Percentiles rank a stretch among this genome's conserved stretches.
phyloP scores from a whole-genome alignment of 2,329 filamentous ascomycete genomes.

The Raffaelea ambrosiae region DNA sequence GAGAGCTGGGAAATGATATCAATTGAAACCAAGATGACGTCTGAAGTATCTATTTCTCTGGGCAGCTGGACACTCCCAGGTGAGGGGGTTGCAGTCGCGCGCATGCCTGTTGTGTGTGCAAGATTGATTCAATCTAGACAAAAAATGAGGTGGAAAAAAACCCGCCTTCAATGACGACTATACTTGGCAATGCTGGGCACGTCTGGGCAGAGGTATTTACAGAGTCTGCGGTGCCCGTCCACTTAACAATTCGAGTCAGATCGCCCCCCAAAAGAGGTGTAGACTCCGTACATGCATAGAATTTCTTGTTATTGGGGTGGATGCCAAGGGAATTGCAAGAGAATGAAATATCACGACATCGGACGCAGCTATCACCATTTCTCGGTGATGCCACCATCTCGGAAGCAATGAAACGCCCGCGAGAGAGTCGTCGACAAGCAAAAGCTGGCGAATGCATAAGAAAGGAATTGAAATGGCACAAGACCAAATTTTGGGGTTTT shows the following conservation, averaged over 20 bases:
- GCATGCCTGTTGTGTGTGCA: not conserved
- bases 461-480: no score
- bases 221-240: no score
- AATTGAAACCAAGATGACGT: not conserved
- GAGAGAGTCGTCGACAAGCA: no score
- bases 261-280: not conserved
- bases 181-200: not conserved
- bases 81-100: not conserved
- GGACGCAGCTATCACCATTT: not conserved
- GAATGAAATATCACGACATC: not conserved
- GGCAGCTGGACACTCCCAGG: not conserved
- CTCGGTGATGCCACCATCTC: slow-evolving; percentile 17
- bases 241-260: not conserved
- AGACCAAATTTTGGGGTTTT: no score
- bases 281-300: not conserved
- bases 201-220: not conserved
- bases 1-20: no score
- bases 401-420: no score
- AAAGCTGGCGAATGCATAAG: no score
- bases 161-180: no score
- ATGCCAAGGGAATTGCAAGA: not conserved
- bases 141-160: no score
- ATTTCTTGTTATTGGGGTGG: not conserved
- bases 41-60: not conserved
- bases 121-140: no score